phyloP scores from a whole-genome alignment of 1,284 basidiomycete species.

The Irpex lacteus region DNA sequence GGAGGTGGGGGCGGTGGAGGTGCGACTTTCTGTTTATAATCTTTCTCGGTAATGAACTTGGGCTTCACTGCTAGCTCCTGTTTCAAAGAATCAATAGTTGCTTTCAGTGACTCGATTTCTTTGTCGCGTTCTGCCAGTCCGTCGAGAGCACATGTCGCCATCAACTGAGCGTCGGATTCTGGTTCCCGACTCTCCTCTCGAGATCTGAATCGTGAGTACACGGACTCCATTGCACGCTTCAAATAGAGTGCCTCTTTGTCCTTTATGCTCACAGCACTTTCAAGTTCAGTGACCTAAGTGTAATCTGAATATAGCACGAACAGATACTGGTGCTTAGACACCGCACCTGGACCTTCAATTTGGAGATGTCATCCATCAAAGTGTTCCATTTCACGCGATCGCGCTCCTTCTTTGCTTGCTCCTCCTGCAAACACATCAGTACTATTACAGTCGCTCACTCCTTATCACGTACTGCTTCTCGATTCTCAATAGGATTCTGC shows the following conservation, averaged over 20 bases:
- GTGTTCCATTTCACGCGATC: slow-evolving; percentile 73
- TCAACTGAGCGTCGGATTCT: slow-evolving; percentile 67
- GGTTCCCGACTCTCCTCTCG: slow-evolving; percentile 44
- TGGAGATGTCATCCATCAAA: slow-evolving; percentile 75
- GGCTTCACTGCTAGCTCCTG: slow-evolving; percentile 49
- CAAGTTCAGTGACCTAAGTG: slow-evolving; percentile 53
- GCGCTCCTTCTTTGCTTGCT: slow-evolving; percentile 74
- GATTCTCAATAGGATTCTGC: slow-evolving; percentile 52
- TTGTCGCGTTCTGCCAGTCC: slow-evolving; percentile 70
- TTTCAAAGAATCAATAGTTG: slow-evolving; percentile 53
- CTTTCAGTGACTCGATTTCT: slow-evolving; percentile 53
- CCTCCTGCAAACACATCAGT: slow-evolving; percentile 50
- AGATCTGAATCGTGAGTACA: slow-evolving; percentile 73
- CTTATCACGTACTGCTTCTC: slow-evolving; percentile 51
- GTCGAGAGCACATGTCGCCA: slow-evolving; percentile 71
- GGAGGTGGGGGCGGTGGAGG: slow-evolving; percentile 52
- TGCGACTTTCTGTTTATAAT: slow-evolving; percentile 65
- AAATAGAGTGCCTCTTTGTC: slow-evolving; percentile 76
- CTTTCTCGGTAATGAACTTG: slow-evolving; percentile 57
- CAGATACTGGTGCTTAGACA: too few species aligned
- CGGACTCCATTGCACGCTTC: slow-evolving; percentile 81
- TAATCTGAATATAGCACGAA: neutral
- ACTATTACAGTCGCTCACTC: neutral
- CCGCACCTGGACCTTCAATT: slow-evolving; percentile 63
- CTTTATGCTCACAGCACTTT: slow-evolving; percentile 47